Evolutionary conservation across 257 asterid genomes (phyloP).

Genomic region (Craterostigma plantagineum): DNA sequence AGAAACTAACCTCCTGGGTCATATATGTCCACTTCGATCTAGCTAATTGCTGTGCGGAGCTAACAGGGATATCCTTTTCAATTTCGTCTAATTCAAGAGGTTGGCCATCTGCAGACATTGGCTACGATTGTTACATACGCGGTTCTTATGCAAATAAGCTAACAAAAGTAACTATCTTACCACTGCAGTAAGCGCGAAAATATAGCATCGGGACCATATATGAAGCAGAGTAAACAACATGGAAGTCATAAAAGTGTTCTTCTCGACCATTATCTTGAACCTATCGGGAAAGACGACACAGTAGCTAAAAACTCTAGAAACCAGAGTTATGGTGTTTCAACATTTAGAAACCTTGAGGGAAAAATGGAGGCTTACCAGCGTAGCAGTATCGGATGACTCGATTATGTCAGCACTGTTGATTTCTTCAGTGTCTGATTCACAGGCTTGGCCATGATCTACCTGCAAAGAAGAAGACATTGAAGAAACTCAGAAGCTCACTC

Average conservation of each 20-base stretch:
- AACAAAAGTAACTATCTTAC: slow-evolving; percentile 18
- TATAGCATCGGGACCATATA: slow-evolving; percentile 80
- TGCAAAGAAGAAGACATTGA: slow-evolving; percentile 7
- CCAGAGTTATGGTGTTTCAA: not conserved
- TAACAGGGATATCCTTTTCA: slow-evolving; percentile 35
- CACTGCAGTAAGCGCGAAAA: slow-evolving; percentile 56
- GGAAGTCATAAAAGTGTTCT: slow-evolving; percentile 56
- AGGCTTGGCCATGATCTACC: slow-evolving; percentile 19
- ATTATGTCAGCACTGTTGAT: slow-evolving; percentile 21
- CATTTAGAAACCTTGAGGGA: not conserved
- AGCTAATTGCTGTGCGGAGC: slow-evolving; percentile 27
- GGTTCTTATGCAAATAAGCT: not conserved
- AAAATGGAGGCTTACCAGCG: slow-evolving; percentile 20
- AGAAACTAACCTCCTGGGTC: slow-evolving; percentile 49
- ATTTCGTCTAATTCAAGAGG: slow-evolving; percentile 41
- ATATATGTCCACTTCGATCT: slow-evolving; percentile 68
- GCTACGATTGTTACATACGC: not conserved
- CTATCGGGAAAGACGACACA: slow-evolving; percentile 20
- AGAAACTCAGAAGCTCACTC: not conserved
- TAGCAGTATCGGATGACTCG: slow-evolving; percentile 29
- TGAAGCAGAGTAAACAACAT: slow-evolving; percentile 46
- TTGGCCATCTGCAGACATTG: slow-evolving; percentile 52
- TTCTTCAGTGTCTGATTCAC: slow-evolving; percentile 20
- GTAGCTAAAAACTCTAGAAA: not conserved
- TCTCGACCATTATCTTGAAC: slow-evolving; percentile 17